These are phyloP conservation scores for Trichoderma asperellum DNA, from an alignment of 2,329 filamentous ascomycete genomes.

Conservation along the genomic window DNA sequence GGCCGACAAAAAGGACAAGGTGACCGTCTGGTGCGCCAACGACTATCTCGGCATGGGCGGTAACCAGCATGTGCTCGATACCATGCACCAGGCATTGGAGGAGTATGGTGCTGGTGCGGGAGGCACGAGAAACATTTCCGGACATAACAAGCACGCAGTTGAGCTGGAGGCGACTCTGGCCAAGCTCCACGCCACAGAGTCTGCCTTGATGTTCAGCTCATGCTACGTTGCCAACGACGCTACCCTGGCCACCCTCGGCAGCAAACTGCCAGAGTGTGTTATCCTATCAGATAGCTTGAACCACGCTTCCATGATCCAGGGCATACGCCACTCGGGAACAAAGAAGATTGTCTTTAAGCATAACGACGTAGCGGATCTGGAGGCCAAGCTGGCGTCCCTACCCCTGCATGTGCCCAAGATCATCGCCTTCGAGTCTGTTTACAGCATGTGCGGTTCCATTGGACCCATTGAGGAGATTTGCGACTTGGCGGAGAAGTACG, in stretches of 20 bases:
- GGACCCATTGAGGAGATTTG: slow-evolving; percentile 96
- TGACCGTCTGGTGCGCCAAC: slow-evolving; percentile 99
- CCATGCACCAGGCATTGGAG: slow-evolving; percentile 94
- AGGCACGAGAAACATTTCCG: slow-evolving; percentile 95
- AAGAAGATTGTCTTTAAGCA: slow-evolving; percentile 99
- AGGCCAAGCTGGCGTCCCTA: slow-evolving; percentile 87
- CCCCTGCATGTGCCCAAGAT: slow-evolving; percentile 90
- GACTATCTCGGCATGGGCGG: slow-evolving; percentile 98
- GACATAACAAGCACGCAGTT: slow-evolving; percentile 94
- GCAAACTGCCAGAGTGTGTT: slow-evolving; percentile 93
- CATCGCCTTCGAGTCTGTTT: slow-evolving; percentile 97
- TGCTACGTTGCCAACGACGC: slow-evolving; percentile 99
- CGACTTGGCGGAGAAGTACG: slow-evolving; percentile 95
- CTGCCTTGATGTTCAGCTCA: slow-evolving; percentile 91
- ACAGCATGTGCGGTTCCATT: slow-evolving; percentile 98
- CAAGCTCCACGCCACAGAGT: slow-evolving; percentile 87
- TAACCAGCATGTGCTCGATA: slow-evolving; percentile 81
- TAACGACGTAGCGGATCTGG: slow-evolving; percentile 91
- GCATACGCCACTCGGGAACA: slow-evolving; percentile 94
- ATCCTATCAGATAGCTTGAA: slow-evolving; percentile 98
- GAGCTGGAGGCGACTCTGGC: slow-evolving; percentile 80
- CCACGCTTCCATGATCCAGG: slow-evolving; percentile 99
- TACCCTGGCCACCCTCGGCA: slow-evolving; percentile 93
- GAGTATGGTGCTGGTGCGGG: slow-evolving; percentile 94
- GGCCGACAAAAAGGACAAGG: slow-evolving; percentile 76